Conservation (phyloP, 2,329 filamentous ascomycete genomes). For the Phoma herbarum region DNA sequence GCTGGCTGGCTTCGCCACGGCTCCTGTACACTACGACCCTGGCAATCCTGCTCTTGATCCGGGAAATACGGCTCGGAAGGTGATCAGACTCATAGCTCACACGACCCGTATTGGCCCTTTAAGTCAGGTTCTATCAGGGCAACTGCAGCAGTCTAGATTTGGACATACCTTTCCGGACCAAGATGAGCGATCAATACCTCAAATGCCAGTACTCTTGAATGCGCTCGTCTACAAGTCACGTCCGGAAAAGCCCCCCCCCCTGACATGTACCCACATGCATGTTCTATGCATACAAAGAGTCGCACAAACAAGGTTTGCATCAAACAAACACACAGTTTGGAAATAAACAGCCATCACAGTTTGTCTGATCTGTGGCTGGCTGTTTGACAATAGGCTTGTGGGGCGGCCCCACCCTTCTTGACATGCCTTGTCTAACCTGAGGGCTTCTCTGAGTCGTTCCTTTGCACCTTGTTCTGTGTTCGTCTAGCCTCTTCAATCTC, state of each 20-base stretch:
- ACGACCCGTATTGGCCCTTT: constrained; percentile 3
- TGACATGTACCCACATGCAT: neutral
- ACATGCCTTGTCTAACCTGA: constrained; percentile 8
- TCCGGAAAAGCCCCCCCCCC: neutral
- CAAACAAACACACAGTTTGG: constrained; percentile 6
- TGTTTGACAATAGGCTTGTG: constrained; percentile 1
- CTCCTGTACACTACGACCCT: neutral
- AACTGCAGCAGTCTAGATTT: constrained; percentile 6
- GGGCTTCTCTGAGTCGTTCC: constrained; percentile 11
- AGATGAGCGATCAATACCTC: constrained; percentile 5
- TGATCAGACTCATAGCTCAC: constrained; percentile 1
- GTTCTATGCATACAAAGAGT: constrained; percentile 5
- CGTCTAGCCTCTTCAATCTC: constrained; percentile 16
- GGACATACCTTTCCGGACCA: neutral
- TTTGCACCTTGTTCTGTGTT: constrained; percentile 6
- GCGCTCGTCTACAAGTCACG: neutral
- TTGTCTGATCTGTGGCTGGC: constrained; percentile 8
- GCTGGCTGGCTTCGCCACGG: neutral
- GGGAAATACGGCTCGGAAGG: constrained; percentile 1
- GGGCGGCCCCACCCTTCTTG: constrained; percentile 6
- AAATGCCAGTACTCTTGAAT: neutral
- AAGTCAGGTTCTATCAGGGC: neutral
- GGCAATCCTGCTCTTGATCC: constrained; percentile 1
- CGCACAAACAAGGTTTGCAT: constrained; percentile 9
- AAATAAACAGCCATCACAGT: constrained; percentile 7